Base-by-base conservation (phyloP, 805 yeast genomes). In the Yarrowia sp. region DNA sequence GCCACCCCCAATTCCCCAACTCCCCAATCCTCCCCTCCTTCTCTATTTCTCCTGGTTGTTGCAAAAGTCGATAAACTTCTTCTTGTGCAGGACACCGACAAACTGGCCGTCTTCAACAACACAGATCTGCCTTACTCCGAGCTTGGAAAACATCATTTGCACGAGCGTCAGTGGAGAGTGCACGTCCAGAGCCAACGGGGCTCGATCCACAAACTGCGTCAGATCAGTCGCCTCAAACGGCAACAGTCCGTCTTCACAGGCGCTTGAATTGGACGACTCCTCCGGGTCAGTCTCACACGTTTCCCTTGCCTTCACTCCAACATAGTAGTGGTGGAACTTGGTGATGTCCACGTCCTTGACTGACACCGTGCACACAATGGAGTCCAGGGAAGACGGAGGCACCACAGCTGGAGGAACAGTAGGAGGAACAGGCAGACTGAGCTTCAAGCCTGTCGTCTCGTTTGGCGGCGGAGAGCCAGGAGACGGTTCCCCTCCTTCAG, bases 11-110 rank as follows among this genome's bases (percentile, higher is more conserved):
- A 26, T 19, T 19, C 19, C 19, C 19, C 19, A 19, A 19, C 19
- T 19, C 19, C 19, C 19, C 19, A 19, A 19, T 19, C 32, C 32
- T 26, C 26, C 14, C 16, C 36, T 48, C 36, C 53, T 10, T 38
- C 11, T 35, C 38, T 26, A 50, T 43, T 52, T 26, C 9, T 46
- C 55, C 43, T 69, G 45, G 36, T 69, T 64, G 32, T 76, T 72
- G 67, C 80, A 78, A 69, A 76, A 83, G 68, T 84, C 87, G 68
- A 86, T 83, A 71, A 84, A 81, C 52, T 80, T 79, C 74, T 86
- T 85, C 74, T 84, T 84, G 72, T 86, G 87, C 69, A 86, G 75
- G 5, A 85, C 79, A 1, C 88, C 88, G 69, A 80, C 79, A 73
- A 80, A 85, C 67, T 77, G 75, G 12, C 87, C 88, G 40, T 82